Conservation (phyloP, 148 eudicot genomes). For the Silene latifolia region DNA sequence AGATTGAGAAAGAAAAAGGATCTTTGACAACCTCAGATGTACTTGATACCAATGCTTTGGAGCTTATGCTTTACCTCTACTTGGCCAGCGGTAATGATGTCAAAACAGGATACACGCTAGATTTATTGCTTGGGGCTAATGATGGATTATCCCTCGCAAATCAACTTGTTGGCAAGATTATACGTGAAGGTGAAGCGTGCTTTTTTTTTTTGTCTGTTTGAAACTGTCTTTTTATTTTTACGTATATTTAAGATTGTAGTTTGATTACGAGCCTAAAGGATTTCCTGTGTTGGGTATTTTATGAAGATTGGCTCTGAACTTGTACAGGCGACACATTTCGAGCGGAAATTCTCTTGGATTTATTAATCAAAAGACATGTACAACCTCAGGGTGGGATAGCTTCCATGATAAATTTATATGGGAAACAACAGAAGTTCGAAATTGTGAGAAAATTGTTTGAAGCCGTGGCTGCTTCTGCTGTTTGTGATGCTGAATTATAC, state of each 20-base stretch:
- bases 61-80: conserved; percentile 55
- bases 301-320: conserved; percentile 1
- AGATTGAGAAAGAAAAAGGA: conserved; percentile 27
- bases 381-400: conserved; percentile 50
- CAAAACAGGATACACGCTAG: conserved; percentile 41
- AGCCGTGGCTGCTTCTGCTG: conserved; percentile 30
- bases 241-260: not conserved
- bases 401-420: conserved; percentile 59
- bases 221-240: not conserved
- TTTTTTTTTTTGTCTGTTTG: not conserved
- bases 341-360: conserved; percentile 49
- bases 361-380: conserved; percentile 45
- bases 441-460: conserved; percentile 46
- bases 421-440: conserved; percentile 51
- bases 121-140: conserved; percentile 45
- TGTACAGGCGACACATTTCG: conserved; percentile 48
- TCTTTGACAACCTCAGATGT: conserved; percentile 31
- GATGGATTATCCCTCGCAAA: conserved; percentile 56
- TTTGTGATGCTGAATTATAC: conserved; percentile 35
- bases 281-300: not conserved
- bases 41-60: conserved; percentile 44
- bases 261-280: not conserved
- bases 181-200: conserved; percentile 46
- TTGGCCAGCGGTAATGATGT: conserved; percentile 33
- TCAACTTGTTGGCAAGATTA: conserved; percentile 49